phyloP scores from a whole-genome alignment of 345 rosid genomes.

The Pistacia vera region DNA sequence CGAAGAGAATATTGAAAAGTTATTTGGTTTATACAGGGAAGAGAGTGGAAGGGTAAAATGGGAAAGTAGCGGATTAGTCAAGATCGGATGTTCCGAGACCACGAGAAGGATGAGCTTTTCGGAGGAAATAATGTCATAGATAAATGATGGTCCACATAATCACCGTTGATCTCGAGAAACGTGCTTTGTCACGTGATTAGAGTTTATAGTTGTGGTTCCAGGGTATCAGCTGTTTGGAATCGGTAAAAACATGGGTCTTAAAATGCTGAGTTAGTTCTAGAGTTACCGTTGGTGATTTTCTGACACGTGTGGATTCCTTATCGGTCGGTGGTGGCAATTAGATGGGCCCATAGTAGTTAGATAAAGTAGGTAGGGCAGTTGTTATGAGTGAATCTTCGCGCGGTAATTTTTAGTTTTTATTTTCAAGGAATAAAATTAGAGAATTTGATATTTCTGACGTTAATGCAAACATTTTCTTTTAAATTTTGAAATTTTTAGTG shows the following conservation, averaged over 20 bases:
- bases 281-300: neutral
- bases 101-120: neutral
- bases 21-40: neutral
- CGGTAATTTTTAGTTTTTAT: no score
- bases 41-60: neutral
- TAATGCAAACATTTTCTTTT: no score
- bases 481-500: no score
- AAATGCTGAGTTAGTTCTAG: neutral
- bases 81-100: slow-evolving; percentile 2
- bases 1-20: neutral
- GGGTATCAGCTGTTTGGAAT: neutral
- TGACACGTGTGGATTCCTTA: no score
- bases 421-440: no score
- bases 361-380: no score
- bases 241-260: neutral
- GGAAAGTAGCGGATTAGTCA: neutral
- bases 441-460: no score
- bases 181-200: no score
- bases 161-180: neutral
- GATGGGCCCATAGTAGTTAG: no score
- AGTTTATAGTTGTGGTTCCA: neutral
- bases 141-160: neutral
- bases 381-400: no score
- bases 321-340: no score
- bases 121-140: neutral